Base-by-base conservation (phyloP, 192 early-diverging fungal genomes). In the Coemansia sp. region DNA sequence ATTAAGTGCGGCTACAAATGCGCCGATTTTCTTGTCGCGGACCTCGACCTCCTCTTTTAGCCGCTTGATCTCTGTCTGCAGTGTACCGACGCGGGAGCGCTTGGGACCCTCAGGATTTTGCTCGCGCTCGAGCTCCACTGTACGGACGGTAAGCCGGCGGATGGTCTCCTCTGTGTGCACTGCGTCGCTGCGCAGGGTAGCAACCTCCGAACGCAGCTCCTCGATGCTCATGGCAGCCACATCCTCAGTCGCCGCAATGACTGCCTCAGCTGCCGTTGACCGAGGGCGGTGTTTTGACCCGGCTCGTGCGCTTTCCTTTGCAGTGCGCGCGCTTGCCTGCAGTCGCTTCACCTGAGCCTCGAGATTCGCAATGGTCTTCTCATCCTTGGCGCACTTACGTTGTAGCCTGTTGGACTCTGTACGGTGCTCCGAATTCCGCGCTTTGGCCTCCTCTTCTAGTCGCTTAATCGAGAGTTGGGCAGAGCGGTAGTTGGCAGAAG, bases 81-180 rank as follows among this genome's bases (percentile, higher is more conserved):
- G 49, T 7, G 53, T 64, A 28, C 65, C 49, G 16, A 67, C 58
- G 22, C 59, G 56, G 7, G 60, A 67, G 50, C 77, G 77, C 47
- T 56, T 60, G 5, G 67, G 71, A n/a, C 72, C 72, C 47, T 80
- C 77, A n/a, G 72, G 77, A 30, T 73, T 73, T 49, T 80, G 77
- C 51, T 74, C 68, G 16, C 77, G 77, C 64, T 80, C 68, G 5
- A 80, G 67, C 65, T 80, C 77, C 60, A 70, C 68, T 8, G 70
- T 62, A 64, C 70, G 49, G 9, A 80, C 77, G 0, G 61, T 63
- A 26, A 65, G 63, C 6, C 62, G 49, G 16, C 76, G 68, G 49
- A 78, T 78, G 0, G 76, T 78, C 62, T 78, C 76, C 24, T 78
- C 66, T 47, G 71, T 71, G 64, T 78, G 76, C 49, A 78, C 76